Percentiles rank a stretch among this genome's conserved stretches.
phyloP scores from a whole-genome alignment of 768 basidiomycete genomes.

The Tulasnella calospora region DNA sequence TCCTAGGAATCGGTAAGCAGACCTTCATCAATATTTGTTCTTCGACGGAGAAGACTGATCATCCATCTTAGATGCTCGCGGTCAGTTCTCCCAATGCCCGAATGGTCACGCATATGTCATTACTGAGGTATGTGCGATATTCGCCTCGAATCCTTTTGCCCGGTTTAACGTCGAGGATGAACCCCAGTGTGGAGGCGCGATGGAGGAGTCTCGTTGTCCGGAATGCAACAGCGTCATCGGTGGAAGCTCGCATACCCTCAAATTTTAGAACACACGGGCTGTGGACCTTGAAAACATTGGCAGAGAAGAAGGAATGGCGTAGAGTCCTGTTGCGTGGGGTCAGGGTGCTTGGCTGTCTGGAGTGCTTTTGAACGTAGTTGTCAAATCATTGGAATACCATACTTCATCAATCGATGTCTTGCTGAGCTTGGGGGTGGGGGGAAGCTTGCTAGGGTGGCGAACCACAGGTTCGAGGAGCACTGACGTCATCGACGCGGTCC shows the following conservation, averaged over 20 bases:
- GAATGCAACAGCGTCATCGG: constrained; percentile 31
- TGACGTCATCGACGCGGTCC: not conserved
- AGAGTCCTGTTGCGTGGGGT: not conserved
- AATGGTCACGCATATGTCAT: constrained; percentile 31
- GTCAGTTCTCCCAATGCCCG: constrained; percentile 27
- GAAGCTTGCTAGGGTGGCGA: too few relatives aligned
- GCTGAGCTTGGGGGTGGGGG: too few relatives aligned
- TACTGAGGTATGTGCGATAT: constrained; percentile 23
- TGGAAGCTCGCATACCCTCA: constrained; percentile 26
- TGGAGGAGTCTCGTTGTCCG: constrained; percentile 25
- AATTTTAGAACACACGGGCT: constrained; percentile 24
- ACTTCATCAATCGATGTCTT: not conserved
- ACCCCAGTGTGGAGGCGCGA: constrained; percentile 27
- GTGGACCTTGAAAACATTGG: constrained; percentile 25
- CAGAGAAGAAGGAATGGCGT: not conserved
- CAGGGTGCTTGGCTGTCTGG: not conserved
- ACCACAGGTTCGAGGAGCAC: not conserved
- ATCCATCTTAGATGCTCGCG: not conserved
- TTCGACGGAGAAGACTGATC: not conserved
- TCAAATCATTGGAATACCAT: too few relatives aligned
- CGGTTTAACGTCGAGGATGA: not conserved
- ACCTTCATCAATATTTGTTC: not conserved
- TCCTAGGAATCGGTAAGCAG: not conserved
- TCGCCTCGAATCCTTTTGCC: not conserved
- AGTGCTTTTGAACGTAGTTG: too few relatives aligned